Evolutionary conservation across 768 basidiomycete genomes (phyloP).

Genomic region (Pleurotus giganteus): DNA sequence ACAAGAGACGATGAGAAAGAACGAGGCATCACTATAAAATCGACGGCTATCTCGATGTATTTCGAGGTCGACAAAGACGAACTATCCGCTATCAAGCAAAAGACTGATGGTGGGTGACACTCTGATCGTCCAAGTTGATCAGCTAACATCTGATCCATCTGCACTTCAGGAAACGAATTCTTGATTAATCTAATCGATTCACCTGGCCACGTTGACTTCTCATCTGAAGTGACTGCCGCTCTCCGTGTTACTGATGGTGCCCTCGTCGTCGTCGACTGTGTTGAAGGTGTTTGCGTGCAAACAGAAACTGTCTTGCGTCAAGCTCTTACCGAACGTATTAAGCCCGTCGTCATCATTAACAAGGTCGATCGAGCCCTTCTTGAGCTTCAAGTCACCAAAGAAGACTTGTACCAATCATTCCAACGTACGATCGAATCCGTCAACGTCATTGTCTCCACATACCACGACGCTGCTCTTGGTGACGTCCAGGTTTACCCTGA

Average conservation of each 20-base stretch:
- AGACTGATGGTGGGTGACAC: conserved; percentile 72
- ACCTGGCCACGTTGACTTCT: conserved; percentile 99
- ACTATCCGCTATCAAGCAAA: conserved; percentile 82
- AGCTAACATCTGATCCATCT: neutral
- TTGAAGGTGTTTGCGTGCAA: conserved; percentile 99
- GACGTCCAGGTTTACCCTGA: conserved; percentile 99
- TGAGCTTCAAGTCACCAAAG: conserved; percentile 96
- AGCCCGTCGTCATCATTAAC: conserved; percentile 99
- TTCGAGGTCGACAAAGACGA: conserved; percentile 95
- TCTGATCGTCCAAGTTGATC: neutral
- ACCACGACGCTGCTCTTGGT: conserved; percentile 90
- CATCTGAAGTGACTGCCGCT: conserved; percentile 98
- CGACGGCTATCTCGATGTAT: conserved; percentile 99
- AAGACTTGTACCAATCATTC: conserved; percentile 97
- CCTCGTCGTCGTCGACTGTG: conserved; percentile 98
- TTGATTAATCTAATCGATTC: conserved; percentile 99
- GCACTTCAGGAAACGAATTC: conserved; percentile 80
- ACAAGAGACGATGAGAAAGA: conserved; percentile 98
- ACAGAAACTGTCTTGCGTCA: conserved; percentile 99
- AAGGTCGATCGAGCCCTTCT: conserved; percentile 99
- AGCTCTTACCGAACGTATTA: conserved; percentile 96
- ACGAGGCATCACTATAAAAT: conserved; percentile 99
- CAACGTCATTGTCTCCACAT: conserved; percentile 98
- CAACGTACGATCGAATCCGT: conserved; percentile 95
- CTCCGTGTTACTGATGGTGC: conserved; percentile 99